Evolutionary conservation across 345 rosid species (phyloP), one percentile per base, ranked within the genome.

Genomic region (Salix purpurea): DNA sequence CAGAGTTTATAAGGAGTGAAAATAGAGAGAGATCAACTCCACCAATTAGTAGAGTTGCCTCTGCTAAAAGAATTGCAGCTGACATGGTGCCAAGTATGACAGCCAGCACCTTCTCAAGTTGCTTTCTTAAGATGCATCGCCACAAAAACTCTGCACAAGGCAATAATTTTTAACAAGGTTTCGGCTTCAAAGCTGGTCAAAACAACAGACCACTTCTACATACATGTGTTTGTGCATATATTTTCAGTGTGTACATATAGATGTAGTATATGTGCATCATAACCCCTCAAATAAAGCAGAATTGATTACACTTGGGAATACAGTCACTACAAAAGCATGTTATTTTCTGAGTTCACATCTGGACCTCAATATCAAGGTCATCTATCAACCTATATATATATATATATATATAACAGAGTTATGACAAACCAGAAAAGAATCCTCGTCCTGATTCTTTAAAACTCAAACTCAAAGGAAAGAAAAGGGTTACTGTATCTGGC

Each of bases 21-120:
- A 96, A 91, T 71, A 96, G 97, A 62, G 99, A 96, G 28, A 94
- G 90, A 80, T 96, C 91, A 83, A 96, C 66, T 69, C 82, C 70
- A 46, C 54, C 50, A 15, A 65, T 56, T 18, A 79, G 89, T 60
- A 96, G 88, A 76, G 97, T 96, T 65, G 97, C 97, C 84, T 96
- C 99, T 44, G 99, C 99, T 73, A 96, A 88, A 79, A 96, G 97
- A 89, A 94, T 94, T 72, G 98, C 97, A 42, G 86, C 98, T 10
- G 99, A 92, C 94, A 96, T 94, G 60, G 87, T 78, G 44, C 94
- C 94, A 58, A 90, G 88, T 58, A 89, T 39, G 64, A 92, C 69
- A 62, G 99, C 99, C 77, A 89, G 88, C 71, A 85, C 76, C 89
- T 88, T 88, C 83, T 86, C 77, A 73, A 89, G 78, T 82, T 91